Evolutionary conservation across 2,329 filamentous ascomycete species (phyloP).

Genomic region (Curvularia sp.): DNA sequence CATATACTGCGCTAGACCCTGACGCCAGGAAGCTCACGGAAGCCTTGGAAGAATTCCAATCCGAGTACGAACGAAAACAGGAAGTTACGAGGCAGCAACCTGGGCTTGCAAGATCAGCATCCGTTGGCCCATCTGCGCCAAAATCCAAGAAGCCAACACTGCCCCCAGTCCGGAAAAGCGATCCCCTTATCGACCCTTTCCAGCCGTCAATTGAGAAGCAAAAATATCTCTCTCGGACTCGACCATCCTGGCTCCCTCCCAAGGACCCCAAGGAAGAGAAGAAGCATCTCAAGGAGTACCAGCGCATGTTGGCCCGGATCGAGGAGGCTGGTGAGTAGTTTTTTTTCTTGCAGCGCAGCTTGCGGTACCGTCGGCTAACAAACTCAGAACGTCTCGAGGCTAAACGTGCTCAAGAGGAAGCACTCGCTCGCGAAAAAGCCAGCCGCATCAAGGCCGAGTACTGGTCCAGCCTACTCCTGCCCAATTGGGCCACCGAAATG

Average conservation of each 20-base stretch:
- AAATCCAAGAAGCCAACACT: constrained; percentile 61
- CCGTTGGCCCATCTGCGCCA: constrained; percentile 37
- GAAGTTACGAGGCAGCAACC: constrained; percentile 62
- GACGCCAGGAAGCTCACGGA: constrained; percentile 79
- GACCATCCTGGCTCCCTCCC: constrained; percentile 83
- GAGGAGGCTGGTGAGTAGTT: constrained; percentile 60
- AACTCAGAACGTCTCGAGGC: constrained; percentile 41
- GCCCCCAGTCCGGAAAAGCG: constrained; percentile 72
- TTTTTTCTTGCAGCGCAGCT: not conserved
- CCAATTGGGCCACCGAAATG: constrained; percentile 76
- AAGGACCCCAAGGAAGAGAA: constrained; percentile 91
- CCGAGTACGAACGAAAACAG: constrained; percentile 61
- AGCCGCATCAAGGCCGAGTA: constrained; percentile 61
- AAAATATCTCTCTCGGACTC: constrained; percentile 76
- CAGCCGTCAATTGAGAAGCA: constrained; percentile 88
- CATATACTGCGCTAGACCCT: constrained; percentile 70
- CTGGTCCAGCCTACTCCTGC: constrained; percentile 79
- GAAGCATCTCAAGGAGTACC: constrained; percentile 84
- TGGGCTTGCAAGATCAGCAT: constrained; percentile 41
- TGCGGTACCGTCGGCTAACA: constrained; percentile 20
- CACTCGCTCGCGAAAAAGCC: constrained; percentile 58
- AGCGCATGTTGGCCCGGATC: constrained; percentile 76
- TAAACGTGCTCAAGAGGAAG: constrained; percentile 57
- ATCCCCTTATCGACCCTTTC: constrained; percentile 84
- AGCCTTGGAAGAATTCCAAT: constrained; percentile 79